Conservation (phyloP, 2,329 filamentous ascomycete species). For the Rhinocladiella similis region DNA sequence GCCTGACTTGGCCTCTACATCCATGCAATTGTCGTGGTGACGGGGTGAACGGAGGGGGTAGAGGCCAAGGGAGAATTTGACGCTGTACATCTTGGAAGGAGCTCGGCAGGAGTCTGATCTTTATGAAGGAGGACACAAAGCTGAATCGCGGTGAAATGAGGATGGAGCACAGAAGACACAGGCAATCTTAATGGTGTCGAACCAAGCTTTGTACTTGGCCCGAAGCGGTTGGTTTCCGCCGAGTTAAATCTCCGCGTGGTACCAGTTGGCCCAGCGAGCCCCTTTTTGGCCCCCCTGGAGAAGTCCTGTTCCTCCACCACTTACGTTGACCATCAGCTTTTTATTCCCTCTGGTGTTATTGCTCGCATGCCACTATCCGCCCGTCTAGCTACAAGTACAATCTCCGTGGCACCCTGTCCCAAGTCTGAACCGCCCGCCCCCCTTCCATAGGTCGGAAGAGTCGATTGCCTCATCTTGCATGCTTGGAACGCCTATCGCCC, state of each 20-base stretch:
- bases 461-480: slow-evolving; percentile 23
- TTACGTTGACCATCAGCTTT: background rate
- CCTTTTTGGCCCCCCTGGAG: background rate
- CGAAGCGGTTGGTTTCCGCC: slow-evolving; percentile 1
- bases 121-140: background rate
- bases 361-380: slow-evolving; percentile 6
- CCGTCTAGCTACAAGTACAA: slow-evolving; percentile 1
- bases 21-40: background rate
- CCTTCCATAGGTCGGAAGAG: background rate
- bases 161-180: background rate
- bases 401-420: slow-evolving; percentile 17
- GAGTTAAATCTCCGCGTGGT: slow-evolving; percentile 19
- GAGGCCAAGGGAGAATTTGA: background rate
- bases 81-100: background rate
- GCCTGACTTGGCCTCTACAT: too few relatives aligned
- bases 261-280: too few relatives aligned
- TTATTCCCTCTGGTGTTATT: background rate
- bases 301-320: slow-evolving; percentile 7
- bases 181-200: slow-evolving; percentile 28
- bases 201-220: slow-evolving; percentile 22
- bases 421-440: background rate
- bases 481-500: background rate
- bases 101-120: background rate
- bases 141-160: background rate
- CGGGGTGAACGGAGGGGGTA: background rate